Percentiles rank a stretch among this genome's conserved stretches.
phyloP scores from a whole-genome alignment of 768 basidiomycete species.

The Artomyces pyxidatus region DNA sequence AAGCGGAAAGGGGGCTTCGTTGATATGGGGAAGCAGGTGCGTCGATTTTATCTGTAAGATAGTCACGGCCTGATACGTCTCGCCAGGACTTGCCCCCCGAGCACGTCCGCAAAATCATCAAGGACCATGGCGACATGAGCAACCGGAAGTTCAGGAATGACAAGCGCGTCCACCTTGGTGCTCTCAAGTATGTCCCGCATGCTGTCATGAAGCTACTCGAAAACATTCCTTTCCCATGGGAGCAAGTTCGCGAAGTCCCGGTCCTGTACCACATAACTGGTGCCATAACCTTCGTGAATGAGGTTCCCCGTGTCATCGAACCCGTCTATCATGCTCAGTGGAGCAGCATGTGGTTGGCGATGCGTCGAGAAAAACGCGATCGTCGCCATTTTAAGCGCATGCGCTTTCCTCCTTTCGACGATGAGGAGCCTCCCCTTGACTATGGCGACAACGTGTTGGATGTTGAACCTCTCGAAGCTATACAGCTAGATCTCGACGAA shows the following conservation, averaged over 20 bases:
- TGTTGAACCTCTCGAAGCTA: constrained; percentile 95
- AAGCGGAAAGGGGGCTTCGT: constrained; percentile 84
- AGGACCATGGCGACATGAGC: constrained; percentile 99
- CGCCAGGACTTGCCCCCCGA: constrained; percentile 88
- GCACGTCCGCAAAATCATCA: constrained; percentile 98
- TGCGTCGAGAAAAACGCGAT: constrained; percentile 97
- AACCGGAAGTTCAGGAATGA: constrained; percentile 98
- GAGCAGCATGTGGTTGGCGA: constrained; percentile 99
- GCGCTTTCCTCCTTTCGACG: constrained; percentile 99
- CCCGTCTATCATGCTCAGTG: constrained; percentile 98
- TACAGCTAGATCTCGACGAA: constrained; percentile 89
- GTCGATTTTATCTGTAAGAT: constrained; percentile 15
- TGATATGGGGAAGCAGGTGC: constrained; percentile 89
- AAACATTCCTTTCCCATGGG: constrained; percentile 97
- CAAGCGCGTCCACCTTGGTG: constrained; percentile 98
- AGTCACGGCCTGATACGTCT: constrained; percentile 17
- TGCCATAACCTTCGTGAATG: constrained; percentile 99
- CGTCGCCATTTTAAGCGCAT: constrained; percentile 99
- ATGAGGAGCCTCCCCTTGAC: constrained; percentile 97
- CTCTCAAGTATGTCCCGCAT: constrained; percentile 97
- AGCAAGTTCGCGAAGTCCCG: constrained; percentile 98
- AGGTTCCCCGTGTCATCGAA: constrained; percentile 93
- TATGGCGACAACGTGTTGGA: constrained; percentile 99
- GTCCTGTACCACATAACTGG: constrained; percentile 99
- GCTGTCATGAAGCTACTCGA: constrained; percentile 99